These are phyloP conservation scores for Penicillium aurantiogriseum DNA, from an alignment of 2,329 filamentous ascomycete genomes.

Conservation along the genomic window DNA sequence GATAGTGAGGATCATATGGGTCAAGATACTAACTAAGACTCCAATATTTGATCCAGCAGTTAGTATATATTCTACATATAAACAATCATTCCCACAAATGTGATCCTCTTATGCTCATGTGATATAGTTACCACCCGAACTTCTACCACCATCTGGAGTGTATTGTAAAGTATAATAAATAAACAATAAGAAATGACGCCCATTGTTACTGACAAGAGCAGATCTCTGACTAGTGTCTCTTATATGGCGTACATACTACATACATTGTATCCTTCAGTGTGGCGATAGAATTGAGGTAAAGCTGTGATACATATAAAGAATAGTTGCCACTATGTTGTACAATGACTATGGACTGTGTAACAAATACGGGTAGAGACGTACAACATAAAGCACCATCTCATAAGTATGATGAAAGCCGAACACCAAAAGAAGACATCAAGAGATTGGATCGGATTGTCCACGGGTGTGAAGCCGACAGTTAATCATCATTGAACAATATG, in stretches of 20 bases:
- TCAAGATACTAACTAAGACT: not conserved
- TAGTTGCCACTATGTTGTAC: not conserved
- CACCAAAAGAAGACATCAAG: not conserved
- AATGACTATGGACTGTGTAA: not conserved
- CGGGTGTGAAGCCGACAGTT: not conserved
- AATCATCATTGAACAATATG: constrained; percentile 4
- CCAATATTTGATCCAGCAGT: not conserved
- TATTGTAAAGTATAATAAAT: not conserved
- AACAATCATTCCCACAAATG: not conserved
- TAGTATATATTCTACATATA: not conserved
- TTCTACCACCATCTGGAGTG: too few relatives aligned
- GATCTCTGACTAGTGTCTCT: not conserved
- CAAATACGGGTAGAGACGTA: not conserved
- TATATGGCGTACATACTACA: not conserved
- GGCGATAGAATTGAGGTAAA: not conserved
- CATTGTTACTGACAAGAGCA: not conserved
- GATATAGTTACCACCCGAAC: not conserved
- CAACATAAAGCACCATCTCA: not conserved
- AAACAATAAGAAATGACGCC: not conserved
- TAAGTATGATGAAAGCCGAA: not conserved
- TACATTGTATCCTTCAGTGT: too few relatives aligned
- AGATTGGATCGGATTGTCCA: constrained; percentile 6
- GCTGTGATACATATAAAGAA: not conserved
- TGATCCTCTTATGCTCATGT: not conserved
- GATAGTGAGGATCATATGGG: not conserved